Evolutionary conservation across 805 yeast genomes (phyloP).

Genomic region (Hanseniaspora meyeri): DNA sequence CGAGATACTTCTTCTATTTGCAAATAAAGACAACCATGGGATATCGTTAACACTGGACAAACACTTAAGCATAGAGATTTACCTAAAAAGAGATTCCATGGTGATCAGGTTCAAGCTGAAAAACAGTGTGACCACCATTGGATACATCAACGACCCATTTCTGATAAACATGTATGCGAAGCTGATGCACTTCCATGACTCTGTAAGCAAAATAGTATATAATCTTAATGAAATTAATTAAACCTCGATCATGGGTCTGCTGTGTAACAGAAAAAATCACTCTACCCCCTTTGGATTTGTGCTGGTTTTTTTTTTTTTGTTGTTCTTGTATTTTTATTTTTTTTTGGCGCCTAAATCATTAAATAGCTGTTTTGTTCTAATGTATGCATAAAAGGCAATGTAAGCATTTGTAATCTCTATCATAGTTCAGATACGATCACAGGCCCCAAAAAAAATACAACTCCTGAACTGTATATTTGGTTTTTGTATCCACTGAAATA

Average conservation of each 20-base stretch:
- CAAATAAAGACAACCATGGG: background rate
- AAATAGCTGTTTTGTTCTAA: too few relatives aligned
- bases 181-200: background rate
- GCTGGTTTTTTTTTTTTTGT: too few relatives aligned
- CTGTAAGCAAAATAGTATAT: background rate
- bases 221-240: background rate
- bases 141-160: constrained; percentile 11
- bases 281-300: too few relatives aligned
- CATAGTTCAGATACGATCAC: too few relatives aligned
- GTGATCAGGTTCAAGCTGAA: constrained; percentile 6
- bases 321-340: background rate
- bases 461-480: too few relatives aligned
- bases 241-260: background rate
- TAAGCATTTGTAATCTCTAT: too few relatives aligned
- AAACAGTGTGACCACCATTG: background rate
- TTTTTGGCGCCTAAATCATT: background rate
- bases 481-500: background rate
- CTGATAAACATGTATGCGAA: constrained; percentile 5
- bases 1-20: background rate
- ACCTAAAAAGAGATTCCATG: constrained; percentile 9
- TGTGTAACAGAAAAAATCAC: too few relatives aligned
- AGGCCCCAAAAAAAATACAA: too few relatives aligned
- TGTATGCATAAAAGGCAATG: too few relatives aligned
- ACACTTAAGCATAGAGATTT: background rate
- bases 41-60: background rate